Conservation (phyloP, 2,329 filamentous ascomycete genomes). For the Claviceps pusilla region DNA sequence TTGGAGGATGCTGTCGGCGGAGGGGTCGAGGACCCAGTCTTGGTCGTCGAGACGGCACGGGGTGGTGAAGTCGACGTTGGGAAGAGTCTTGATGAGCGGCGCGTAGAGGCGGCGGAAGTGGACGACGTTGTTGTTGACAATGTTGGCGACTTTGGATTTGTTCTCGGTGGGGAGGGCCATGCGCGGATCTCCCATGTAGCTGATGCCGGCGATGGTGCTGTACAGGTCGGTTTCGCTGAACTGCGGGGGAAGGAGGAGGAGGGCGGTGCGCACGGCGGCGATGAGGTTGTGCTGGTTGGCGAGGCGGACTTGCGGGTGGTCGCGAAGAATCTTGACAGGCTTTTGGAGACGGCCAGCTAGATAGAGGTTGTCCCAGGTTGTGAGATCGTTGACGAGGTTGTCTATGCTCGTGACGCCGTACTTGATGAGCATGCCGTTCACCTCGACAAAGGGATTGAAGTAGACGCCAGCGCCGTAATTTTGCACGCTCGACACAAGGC, state of each 20-base stretch:
- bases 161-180: slow-evolving; percentile 87
- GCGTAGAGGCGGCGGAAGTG: slow-evolving; percentile 88
- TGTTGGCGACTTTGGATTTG: slow-evolving; percentile 82
- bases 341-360: slow-evolving; percentile 94
- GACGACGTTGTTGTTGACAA: slow-evolving; percentile 77
- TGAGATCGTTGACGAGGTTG: slow-evolving; percentile 73
- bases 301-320: slow-evolving; percentile 80
- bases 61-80: slow-evolving; percentile 68
- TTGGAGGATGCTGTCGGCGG: slow-evolving; percentile 50
- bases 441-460: slow-evolving; percentile 88
- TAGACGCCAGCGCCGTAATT: slow-evolving; percentile 92
- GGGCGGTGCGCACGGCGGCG: slow-evolving; percentile 75
- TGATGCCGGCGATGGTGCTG: slow-evolving; percentile 78
- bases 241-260: slow-evolving; percentile 66
- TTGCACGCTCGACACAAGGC: slow-evolving; percentile 69
- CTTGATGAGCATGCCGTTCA: slow-evolving; percentile 93
- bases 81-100: slow-evolving; percentile 75
- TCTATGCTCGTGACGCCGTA: slow-evolving; percentile 94
- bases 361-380: slow-evolving; percentile 86
- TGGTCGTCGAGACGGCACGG: slow-evolving; percentile 25
- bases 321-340: slow-evolving; percentile 90
- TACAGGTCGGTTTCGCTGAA: slow-evolving; percentile 87
- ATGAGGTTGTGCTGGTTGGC: slow-evolving; percentile 94
- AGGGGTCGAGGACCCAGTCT: slow-evolving; percentile 25
- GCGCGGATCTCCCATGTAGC: slow-evolving; percentile 89